Evolutionary conservation across 140 eudicot genomes (phyloP).

Genomic region (Ambrosia hybrid): DNA sequence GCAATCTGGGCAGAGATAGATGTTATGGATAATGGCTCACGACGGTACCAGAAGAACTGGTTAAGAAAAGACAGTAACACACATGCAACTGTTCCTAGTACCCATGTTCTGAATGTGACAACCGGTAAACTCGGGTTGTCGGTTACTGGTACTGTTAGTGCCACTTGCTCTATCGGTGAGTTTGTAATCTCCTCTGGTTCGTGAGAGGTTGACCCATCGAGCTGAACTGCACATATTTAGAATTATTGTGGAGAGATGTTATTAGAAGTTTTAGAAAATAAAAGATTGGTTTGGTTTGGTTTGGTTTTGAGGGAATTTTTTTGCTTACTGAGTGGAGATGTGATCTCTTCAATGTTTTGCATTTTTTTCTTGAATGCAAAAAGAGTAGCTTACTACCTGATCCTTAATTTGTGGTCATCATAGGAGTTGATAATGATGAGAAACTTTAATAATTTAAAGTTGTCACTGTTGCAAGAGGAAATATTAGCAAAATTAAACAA

Average conservation of each 20-base stretch:
- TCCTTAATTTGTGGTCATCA: too few species aligned
- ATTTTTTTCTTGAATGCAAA: neutral
- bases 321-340: slow-evolving; percentile 57
- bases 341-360: slow-evolving; percentile 26
- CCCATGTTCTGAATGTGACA: slow-evolving; percentile 79
- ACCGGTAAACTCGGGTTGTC: slow-evolving; percentile 63
- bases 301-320: neutral
- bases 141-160: slow-evolving; percentile 68
- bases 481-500: too few species aligned
- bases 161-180: slow-evolving; percentile 76
- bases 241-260: neutral
- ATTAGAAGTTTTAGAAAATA: neutral
- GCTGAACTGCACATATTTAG: slow-evolving; percentile 39
- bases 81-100: slow-evolving; percentile 60
- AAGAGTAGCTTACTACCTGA: too few species aligned
- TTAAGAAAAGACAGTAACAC: slow-evolving; percentile 67
- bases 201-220: slow-evolving; percentile 25
- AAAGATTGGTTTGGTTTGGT: neutral
- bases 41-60: slow-evolving; percentile 75
- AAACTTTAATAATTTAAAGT: too few species aligned
- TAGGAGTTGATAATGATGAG: too few species aligned
- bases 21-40: slow-evolving; percentile 56
- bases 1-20: slow-evolving; percentile 92
- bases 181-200: slow-evolving; percentile 38
- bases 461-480: too few species aligned